Base-by-base conservation (phyloP, 2,329 filamentous ascomycete species). In the Spiromastix sp. region DNA sequence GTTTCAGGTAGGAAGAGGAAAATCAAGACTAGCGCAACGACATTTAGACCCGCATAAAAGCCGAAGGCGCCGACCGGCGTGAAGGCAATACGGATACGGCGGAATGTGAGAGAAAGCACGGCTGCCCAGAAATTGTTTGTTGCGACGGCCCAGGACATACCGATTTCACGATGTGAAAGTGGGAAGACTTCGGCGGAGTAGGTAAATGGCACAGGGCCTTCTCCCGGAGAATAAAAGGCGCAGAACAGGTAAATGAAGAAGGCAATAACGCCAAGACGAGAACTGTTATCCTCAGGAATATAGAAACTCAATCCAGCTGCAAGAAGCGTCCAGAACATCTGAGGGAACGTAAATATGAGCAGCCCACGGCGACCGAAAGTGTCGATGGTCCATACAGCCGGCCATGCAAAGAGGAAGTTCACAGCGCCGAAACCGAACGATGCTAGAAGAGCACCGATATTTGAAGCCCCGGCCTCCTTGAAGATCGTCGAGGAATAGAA, bases 241-340 rank as follows among this genome's bases (percentile, higher is more conserved):
- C 69, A 72, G 42, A 81, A 82, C 11, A 81, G 52, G 56, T 75
- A 81, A 42, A 81, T 61, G 42, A 80, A 79, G 4, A 77, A 53
- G 0, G 74, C 71, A 28, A 79, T 69, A 0, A 73, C 52, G 1
- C 60, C 72, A 6, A 74, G 59, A 38, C 70, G 66, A 0, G 65
- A 62, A 0, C 51, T 46, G 30, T 11, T 44, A 61, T 52, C 47
- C 18, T 47, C 42, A 1, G 59, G 59, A 12, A 78, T 67, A 27
- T 71, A 63, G 32, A 72, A 74, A 47, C 68, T 75, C 35, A 79
- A 65, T 4, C 72, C 76, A 10, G 73, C 74, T 0, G 72, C 71
- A 1, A 80, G 63, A 10, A 80, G 57, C 3, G 74, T 75, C 74
- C 75, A 78, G n/a, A 71, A 72, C 75, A 80, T 80, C 38, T 79